Percentiles rank a stretch among this genome's conserved stretches.
These are phyloP conservation scores for Trypanosoma cruzi DNA, from an alignment of 208 protist genomes.

Conservation along the genomic window DNA sequence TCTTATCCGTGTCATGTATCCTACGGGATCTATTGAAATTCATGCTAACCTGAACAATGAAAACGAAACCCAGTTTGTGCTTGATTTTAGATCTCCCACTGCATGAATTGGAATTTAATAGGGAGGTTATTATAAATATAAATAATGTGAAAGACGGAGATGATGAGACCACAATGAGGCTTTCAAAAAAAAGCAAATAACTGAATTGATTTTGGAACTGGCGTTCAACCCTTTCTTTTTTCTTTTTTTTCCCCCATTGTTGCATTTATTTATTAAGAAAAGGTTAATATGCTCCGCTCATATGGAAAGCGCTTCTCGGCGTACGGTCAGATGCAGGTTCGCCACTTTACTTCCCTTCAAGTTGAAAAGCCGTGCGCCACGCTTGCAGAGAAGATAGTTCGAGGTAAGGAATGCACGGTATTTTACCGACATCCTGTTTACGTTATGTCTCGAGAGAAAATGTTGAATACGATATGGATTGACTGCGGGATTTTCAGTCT, in stretches of 20 bases:
- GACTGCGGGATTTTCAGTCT: conserved; percentile 79
- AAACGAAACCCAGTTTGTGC: conserved; percentile 65
- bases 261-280: conserved; percentile 17
- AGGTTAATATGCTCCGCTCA: conserved; percentile 28
- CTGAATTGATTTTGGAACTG: conserved; percentile 9
- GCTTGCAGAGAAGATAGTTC: conserved; percentile 89
- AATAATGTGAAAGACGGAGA: not conserved
- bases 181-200: not conserved
- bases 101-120: not conserved
- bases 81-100: conserved; percentile 47
- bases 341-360: conserved; percentile 52
- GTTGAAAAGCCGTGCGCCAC: conserved; percentile 85
- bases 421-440: conserved; percentile 91
- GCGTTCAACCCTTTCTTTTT: conserved; percentile 9
- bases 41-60: conserved; percentile 52
- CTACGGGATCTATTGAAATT: conserved; percentile 37
- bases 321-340: conserved; percentile 36
- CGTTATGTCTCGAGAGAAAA: conserved; percentile 90
- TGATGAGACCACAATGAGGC: not conserved
- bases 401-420: conserved; percentile 41
- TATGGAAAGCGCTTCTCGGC: not conserved
- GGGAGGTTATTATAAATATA: conserved; percentile 3
- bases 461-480: conserved; percentile 90
- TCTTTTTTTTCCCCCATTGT: conserved; percentile 21
- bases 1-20: conserved; percentile 46